Evolutionary conservation across 495 filamentous ascomycete genomes (phyloP).

Genomic region (Daldinia grandis): DNA sequence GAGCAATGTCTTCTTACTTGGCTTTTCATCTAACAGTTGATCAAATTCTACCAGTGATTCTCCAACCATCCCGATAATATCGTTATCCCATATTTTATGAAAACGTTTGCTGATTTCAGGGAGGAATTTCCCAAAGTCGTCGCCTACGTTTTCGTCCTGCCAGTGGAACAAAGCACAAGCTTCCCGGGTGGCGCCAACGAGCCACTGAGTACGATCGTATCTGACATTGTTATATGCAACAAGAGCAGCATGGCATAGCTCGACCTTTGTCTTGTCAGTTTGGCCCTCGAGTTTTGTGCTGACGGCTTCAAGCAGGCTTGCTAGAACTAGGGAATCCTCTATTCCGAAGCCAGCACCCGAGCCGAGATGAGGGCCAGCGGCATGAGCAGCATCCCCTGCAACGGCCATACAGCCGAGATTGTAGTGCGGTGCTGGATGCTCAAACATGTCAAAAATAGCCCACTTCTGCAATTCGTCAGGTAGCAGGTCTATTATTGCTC

Average conservation of each 20-base stretch:
- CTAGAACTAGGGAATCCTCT: slow-evolving; percentile 61
- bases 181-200: slow-evolving; percentile 48
- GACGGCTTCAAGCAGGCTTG: slow-evolving; percentile 49
- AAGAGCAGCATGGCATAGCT: slow-evolving; percentile 47
- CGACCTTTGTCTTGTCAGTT: slow-evolving; percentile 7
- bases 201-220: slow-evolving; percentile 50
- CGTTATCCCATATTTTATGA: slow-evolving; percentile 53
- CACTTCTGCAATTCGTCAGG: slow-evolving; percentile 60
- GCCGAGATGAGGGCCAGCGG: slow-evolving; percentile 59
- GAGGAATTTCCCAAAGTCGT: slow-evolving; percentile 46
- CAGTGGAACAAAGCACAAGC: slow-evolving; percentile 55
- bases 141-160: slow-evolving; percentile 40
- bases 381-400: slow-evolving; percentile 58
- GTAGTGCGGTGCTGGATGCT: slow-evolving; percentile 55
- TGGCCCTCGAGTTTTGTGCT: slow-evolving; percentile 17
- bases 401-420: slow-evolving; percentile 52
- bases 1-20: background rate
- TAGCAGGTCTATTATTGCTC: slow-evolving; percentile 53
- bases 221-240: slow-evolving; percentile 48
- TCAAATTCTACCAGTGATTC: slow-evolving; percentile 20
- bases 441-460: slow-evolving; percentile 63
- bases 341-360: slow-evolving; percentile 64
- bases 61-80: slow-evolving; percentile 48
- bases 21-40: background rate
- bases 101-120: slow-evolving; percentile 43